These are phyloP conservation scores for Plasmodium gaboni DNA, from an alignment of 169 alveolate genomes.

Conservation along the genomic window DNA sequence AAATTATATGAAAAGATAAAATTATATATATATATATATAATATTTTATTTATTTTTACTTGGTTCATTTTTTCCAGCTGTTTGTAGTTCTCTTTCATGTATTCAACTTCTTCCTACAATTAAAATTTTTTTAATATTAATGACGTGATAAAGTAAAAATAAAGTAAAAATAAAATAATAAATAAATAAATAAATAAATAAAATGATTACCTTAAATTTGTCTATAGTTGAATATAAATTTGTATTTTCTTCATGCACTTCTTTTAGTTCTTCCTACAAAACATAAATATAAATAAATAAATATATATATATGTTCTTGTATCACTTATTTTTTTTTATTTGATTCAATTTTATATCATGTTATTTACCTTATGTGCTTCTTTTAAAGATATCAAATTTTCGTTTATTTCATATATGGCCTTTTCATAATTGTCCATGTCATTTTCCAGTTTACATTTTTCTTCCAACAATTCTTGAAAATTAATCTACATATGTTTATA, in stretches of 20 bases:
- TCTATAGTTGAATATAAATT: constrained; percentile 30
- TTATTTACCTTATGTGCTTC: constrained; percentile 46
- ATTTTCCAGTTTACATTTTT: constrained; percentile 28
- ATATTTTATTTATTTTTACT: constrained; percentile 4
- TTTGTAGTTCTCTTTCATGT: constrained; percentile 6
- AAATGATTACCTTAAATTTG: constrained; percentile 13
- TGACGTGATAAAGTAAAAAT: neutral
- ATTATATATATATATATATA: neutral
- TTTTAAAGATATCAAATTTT: constrained; percentile 34
- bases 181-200: neutral
- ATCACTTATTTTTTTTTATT: neutral
- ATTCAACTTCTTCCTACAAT: constrained; percentile 31
- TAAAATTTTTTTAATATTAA: neutral
- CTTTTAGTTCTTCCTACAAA: constrained; percentile 55
- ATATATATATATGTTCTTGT: neutral
- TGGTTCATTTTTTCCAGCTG: constrained; percentile 22
- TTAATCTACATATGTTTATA: constrained; percentile 11
- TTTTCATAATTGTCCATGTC: constrained; percentile 33
- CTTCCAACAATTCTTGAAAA: constrained; percentile 45
- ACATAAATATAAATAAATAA: neutral
- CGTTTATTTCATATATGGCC: constrained; percentile 62
- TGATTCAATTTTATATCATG: neutral
- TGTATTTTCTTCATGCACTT: constrained; percentile 54
- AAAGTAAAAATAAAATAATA: neutral
- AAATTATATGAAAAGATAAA: neutral